Evolutionary conservation across 352 stramenopile species (phyloP).

Genomic region (Phytophthora tentaculata): DNA sequence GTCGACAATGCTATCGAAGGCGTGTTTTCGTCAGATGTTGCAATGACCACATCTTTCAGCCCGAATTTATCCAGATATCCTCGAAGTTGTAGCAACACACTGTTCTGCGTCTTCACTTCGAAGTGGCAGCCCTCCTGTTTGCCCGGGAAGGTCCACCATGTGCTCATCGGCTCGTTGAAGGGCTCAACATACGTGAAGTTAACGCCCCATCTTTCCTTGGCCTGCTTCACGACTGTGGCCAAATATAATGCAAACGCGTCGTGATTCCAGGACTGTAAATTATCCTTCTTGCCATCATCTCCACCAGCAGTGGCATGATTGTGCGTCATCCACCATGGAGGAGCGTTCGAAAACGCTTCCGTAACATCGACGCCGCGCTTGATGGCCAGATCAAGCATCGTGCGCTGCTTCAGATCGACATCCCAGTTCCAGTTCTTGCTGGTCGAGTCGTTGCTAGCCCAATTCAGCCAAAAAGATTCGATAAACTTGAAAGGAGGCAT

Average conservation of each 20-base stretch:
- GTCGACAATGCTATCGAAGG: constrained; percentile 42
- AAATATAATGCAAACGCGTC: constrained; percentile 55
- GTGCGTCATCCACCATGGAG: constrained; percentile 71
- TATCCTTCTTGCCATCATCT: constrained; percentile 47
- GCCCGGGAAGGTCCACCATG: constrained; percentile 54
- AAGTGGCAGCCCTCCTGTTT: constrained; percentile 66
- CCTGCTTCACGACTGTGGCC: constrained; percentile 46
- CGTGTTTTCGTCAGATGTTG: constrained; percentile 65
- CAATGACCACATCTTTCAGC: constrained; percentile 39
- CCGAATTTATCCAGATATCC: constrained; percentile 39
- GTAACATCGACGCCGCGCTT: constrained; percentile 47
- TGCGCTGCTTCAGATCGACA: constrained; percentile 46
- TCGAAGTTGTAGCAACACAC: constrained; percentile 48
- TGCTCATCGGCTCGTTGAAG: constrained; percentile 66
- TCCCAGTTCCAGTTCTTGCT: constrained; percentile 61
- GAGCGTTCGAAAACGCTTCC: constrained; percentile 65
- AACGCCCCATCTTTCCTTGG: constrained; percentile 49
- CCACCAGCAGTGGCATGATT: constrained; percentile 58
- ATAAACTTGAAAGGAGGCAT: constrained; percentile 67
- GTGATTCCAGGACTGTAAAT: constrained; percentile 57
- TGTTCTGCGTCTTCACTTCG: constrained; percentile 45
- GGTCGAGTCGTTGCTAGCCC: constrained; percentile 44
- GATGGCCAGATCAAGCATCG: constrained; percentile 45
- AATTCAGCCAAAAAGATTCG: constrained; percentile 58
- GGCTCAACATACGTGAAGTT: constrained; percentile 58